Evolutionary conservation across 2,329 filamentous ascomycete species (phyloP).

Genomic region (Rachicladosporium sp.): DNA sequence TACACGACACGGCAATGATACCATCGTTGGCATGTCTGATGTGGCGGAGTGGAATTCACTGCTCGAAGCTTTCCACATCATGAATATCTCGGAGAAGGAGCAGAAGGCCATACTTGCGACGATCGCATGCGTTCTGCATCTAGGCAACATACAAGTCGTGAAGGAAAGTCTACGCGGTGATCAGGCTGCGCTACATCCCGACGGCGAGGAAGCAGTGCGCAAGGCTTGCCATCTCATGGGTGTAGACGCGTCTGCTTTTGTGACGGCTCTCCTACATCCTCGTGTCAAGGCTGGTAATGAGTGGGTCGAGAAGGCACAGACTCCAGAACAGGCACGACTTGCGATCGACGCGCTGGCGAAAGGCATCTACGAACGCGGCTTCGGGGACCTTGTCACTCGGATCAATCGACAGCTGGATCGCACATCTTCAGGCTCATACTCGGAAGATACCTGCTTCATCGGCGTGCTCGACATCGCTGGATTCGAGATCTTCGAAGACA

Average conservation of each 20-base stretch:
- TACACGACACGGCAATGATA: slow-evolving; percentile 81
- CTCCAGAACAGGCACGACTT: slow-evolving; percentile 86
- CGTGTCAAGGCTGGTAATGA: slow-evolving; percentile 90
- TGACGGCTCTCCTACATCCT: slow-evolving; percentile 80
- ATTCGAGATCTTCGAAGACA: slow-evolving; percentile 96
- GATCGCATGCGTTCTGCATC: slow-evolving; percentile 79
- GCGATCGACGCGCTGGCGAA: slow-evolving; percentile 85
- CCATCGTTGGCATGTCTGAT: slow-evolving; percentile 82
- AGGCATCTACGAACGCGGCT: slow-evolving; percentile 93
- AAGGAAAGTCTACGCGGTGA: slow-evolving; percentile 87
- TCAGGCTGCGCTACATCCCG: slow-evolving; percentile 69
- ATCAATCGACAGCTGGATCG: slow-evolving; percentile 89
- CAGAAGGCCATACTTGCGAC: slow-evolving; percentile 74
- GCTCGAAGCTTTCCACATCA: slow-evolving; percentile 85
- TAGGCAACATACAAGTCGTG: slow-evolving; percentile 80
- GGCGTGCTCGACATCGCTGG: slow-evolving; percentile 97
- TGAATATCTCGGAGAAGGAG: slow-evolving; percentile 82
- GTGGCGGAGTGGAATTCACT: slow-evolving; percentile 78
- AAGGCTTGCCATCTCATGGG: slow-evolving; percentile 76
- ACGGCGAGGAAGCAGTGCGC: slow-evolving; percentile 61
- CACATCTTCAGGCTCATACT: slow-evolving; percentile 52
- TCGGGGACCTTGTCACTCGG: slow-evolving; percentile 79
- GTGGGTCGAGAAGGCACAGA: slow-evolving; percentile 96
- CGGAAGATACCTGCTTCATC: slow-evolving; percentile 90
- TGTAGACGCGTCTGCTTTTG: slow-evolving; percentile 71